Evolutionary conservation across 2,329 filamentous ascomycete species (phyloP).

Genomic region (Penicillium crustosum): DNA sequence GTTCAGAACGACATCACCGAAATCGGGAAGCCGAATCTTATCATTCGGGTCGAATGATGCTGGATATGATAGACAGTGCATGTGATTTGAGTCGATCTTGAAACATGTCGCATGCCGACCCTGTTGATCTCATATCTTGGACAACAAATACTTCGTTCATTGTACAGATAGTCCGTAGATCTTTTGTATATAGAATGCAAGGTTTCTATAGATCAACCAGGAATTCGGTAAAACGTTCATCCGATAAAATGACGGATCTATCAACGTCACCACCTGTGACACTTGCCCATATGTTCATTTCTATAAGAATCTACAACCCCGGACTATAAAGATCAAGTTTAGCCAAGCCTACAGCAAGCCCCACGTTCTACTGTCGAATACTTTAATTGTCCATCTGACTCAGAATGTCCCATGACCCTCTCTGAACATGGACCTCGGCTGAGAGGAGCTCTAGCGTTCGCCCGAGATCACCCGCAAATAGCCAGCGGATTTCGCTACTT

Average conservation of each 20-base stretch:
- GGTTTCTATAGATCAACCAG: neutral
- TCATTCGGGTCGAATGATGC: neutral
- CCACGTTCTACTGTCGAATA: neutral
- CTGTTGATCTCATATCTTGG: neutral
- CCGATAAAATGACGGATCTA: constrained; percentile 7
- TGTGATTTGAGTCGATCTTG: neutral
- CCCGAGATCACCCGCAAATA: constrained; percentile 23
- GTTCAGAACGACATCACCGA: constrained; percentile 6
- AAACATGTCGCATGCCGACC: neutral
- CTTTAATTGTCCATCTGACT: constrained; percentile 12
- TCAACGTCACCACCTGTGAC: neutral
- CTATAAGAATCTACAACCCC: neutral
- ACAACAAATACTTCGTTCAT: neutral
- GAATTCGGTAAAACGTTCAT: constrained; percentile 23
- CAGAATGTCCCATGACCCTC: constrained; percentile 16
- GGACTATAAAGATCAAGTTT: neutral
- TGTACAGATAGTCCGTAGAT: neutral
- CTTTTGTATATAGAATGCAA: neutral
- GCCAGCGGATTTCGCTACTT: constrained; percentile 17
- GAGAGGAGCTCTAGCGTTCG: constrained; percentile 18
- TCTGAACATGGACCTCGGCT: constrained; percentile 23
- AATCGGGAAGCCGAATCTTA: constrained; percentile 19
- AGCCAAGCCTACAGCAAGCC: neutral
- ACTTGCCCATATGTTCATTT: neutral
- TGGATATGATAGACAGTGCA: neutral